Conservation (phyloP, 148 eudicot genomes). For the Chenopodium berlandieri region DNA sequence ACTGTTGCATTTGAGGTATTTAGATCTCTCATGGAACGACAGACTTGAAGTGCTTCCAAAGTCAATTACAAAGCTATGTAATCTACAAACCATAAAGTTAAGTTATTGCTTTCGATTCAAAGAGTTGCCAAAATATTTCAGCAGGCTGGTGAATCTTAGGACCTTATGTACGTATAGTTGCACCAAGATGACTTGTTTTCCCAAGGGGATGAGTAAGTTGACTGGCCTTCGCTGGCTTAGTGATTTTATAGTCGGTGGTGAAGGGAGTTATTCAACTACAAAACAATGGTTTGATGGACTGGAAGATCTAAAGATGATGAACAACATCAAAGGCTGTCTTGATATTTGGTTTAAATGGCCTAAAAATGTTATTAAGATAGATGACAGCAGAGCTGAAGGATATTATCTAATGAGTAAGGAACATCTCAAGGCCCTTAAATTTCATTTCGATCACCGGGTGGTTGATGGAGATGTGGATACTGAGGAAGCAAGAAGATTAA, state of each 20-base stretch:
- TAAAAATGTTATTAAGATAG: too few species aligned
- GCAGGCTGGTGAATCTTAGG: neutral
- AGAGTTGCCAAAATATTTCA: neutral
- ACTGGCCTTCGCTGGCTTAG: neutral
- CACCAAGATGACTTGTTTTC: neutral
- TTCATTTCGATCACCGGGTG: too few species aligned
- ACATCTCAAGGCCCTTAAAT: too few species aligned
- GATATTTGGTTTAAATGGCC: neutral
- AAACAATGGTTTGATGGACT: neutral
- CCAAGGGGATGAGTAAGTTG: neutral
- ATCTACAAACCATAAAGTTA: neutral
- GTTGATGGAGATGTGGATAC: too few species aligned
- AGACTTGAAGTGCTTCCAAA: neutral
- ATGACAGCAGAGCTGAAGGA: too few species aligned
- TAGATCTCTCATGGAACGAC: neutral
- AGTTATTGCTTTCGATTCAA: neutral
- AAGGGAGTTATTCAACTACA: too few species aligned
- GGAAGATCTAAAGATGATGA: neutral
- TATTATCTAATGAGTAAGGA: too few species aligned
- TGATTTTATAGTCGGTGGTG: neutral
- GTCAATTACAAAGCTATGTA: neutral
- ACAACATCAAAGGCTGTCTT: neutral
- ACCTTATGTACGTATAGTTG: neutral
- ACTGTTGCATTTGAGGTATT: conserved; percentile 5
- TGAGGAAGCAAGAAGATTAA: neutral